Evolutionary conservation across 331 rosid species (phyloP).

Genomic region (Saraca asoca): DNA sequence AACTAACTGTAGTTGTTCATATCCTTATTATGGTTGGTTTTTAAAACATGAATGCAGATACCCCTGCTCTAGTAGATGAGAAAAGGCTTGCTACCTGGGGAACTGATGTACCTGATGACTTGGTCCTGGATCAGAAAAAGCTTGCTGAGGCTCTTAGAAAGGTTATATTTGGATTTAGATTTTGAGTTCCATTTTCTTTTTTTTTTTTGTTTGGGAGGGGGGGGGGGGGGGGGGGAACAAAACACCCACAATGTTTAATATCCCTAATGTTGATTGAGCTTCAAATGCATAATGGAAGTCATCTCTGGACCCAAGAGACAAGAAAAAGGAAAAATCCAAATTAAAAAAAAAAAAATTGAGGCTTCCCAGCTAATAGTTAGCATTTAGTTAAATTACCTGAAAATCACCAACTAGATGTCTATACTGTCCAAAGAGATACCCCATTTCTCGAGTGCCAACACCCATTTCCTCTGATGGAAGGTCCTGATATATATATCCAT

Average conservation of each 20-base stretch:
- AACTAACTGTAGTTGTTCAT: no score
- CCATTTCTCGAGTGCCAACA: slow-evolving; percentile 99
- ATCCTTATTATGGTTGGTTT: no score
- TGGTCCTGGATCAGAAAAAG: slow-evolving; percentile 52
- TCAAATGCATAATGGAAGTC: background rate
- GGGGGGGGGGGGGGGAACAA: no score
- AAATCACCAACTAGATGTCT: slow-evolving; percentile 92
- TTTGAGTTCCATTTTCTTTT: no score
- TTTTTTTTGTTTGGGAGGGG: no score
- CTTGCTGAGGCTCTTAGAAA: slow-evolving; percentile 55
- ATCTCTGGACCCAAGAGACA: background rate
- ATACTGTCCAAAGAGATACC: slow-evolving; percentile 98
- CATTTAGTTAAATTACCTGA: slow-evolving; percentile 64
- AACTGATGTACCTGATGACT: slow-evolving; percentile 57
- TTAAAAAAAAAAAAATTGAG: background rate
- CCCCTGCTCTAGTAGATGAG: slow-evolving; percentile 42
- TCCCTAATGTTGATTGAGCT: no score
- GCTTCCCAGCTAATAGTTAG: background rate
- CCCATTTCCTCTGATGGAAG: slow-evolving; percentile 99
- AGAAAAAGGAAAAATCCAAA: background rate
- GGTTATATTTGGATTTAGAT: slow-evolving; percentile 34
- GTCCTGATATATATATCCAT: slow-evolving; percentile 65
- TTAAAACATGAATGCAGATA: slow-evolving; percentile 35
- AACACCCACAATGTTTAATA: no score
- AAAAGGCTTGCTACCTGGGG: slow-evolving; percentile 59